Evolutionary conservation across 208 protist species (phyloP), one percentile per base, ranked within the genome.

Genomic region (Leishmania aethiopica): DNA sequence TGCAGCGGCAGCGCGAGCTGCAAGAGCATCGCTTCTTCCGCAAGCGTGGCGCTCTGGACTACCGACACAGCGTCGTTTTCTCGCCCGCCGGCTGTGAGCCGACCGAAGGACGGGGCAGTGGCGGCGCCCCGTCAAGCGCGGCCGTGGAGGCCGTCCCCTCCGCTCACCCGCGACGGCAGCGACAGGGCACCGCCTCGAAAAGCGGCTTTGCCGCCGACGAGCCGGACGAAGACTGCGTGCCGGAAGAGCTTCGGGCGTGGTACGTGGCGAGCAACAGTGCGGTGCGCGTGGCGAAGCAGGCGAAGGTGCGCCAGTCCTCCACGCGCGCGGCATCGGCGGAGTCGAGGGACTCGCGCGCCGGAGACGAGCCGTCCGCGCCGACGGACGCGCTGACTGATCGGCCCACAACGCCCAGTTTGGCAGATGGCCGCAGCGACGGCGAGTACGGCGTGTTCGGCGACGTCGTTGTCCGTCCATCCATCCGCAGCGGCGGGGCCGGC

Each of bases 401-500:
- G 2, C 28, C 2, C 45, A 2, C 28, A 32, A 32, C 32, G 32
- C 19, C 59, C 19, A 22, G 28, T 15, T 8, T 40, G 60, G 28
- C 55, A n/a, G 22, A 13, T 37, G 11, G 13, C n/a, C 59, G 3
- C 40, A 42, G 28, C 15, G 28, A 15, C 2, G 59, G 6, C n/a
- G 71, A 71, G 22, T 70, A 40, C 42, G 17, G 8, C 42, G 47
- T 53, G 47, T 28, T 53, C 2, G 78, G 37, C 15, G 51, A 8
- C n/a, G 55, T 74, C 4, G 45, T 32, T 45, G 75, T 57, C 1
- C 75, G 35, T 7, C 69, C 62, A n/a, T 47, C 75, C 17, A 75
- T 92, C 32, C 57, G 62, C 37, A 84, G 86, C 75, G 81, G 75
- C 37, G 81, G 86, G 25, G 89, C 89, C 4, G 89, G 89, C 55